These are phyloP conservation scores for Penicillium italicum DNA, from an alignment of 2,329 filamentous ascomycete species.

Conservation along the genomic window DNA sequence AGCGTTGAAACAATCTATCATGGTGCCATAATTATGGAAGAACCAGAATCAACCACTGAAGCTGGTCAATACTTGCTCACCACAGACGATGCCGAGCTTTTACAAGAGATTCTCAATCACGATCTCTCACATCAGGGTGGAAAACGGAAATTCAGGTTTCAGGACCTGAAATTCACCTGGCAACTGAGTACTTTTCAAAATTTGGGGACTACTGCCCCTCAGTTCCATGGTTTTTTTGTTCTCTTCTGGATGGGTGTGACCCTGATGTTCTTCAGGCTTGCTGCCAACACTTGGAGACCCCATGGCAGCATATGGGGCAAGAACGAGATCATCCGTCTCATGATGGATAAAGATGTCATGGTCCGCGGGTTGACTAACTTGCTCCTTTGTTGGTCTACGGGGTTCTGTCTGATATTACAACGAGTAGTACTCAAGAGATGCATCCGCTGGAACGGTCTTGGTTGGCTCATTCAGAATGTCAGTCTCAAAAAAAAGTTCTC, in stretches of 20 bases:
- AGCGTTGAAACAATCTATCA: neutral
- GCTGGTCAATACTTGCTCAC: conserved; percentile 47
- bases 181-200: conserved; percentile 74
- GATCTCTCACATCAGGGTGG: conserved; percentile 39
- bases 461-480: conserved; percentile 71
- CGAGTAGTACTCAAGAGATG: conserved; percentile 56
- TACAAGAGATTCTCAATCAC: conserved; percentile 46
- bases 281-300: conserved; percentile 63
- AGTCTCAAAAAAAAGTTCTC: conserved; percentile 19
- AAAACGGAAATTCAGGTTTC: conserved; percentile 39
- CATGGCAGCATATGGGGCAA: conserved; percentile 66
- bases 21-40: neutral
- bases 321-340: conserved; percentile 68
- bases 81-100: conserved; percentile 47
- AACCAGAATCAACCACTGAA: neutral
- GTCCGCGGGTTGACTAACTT: conserved; percentile 61
- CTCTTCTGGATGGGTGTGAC: conserved; percentile 66
- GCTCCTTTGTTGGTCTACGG: conserved; percentile 63
- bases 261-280: conserved; percentile 64
- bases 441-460: conserved; percentile 63
- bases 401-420: conserved; percentile 64
- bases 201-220: conserved; percentile 59
- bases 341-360: conserved; percentile 57
- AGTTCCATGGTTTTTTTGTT: conserved; percentile 75
- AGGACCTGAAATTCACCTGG: conserved; percentile 66